Evolutionary conservation across 2,329 filamentous ascomycete species (phyloP), one percentile per base, ranked within the genome.

Genomic region (Arthroderma sp.): DNA sequence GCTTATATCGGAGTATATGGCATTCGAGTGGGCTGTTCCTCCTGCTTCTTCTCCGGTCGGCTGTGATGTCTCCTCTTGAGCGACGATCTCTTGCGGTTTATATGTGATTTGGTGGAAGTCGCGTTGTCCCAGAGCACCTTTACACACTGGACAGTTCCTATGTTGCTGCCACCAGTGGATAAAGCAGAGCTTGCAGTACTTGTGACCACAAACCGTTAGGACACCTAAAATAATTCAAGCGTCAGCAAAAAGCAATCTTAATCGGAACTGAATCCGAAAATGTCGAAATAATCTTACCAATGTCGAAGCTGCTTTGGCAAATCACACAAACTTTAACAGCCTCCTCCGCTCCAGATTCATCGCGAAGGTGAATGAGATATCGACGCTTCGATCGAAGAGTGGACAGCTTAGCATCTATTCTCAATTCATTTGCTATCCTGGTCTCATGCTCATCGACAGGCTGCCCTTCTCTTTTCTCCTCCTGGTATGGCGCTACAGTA

Each of bases 181-280:
- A 53, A 96, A 81, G 61, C 91, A 96, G 29, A 85, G 83, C 55
- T 85, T 87, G 67, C 89, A 95, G 59, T 87, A 96, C 51, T 86
- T 78, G 58, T 98, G 91, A 0, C 89, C 89, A 59, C 91, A 96
- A 1, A 86, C 75, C 0, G 89, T 95, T 51, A 67, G 50, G 11
- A 67, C 62, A 28, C 64, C 64, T 66, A 31, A 8, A 37, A 39
- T 31, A 42, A 34, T 29, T 15, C 6, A 28, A 43, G 36, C 39
- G 44, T 33, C 11, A 43, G 41, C 10, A 28, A 41, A 29, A 5
- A 11, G 11, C 28, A 5, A 5, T n/a, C 10, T 37, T 27, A 36
- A 42, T 6, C 22, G 42, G 52, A 40, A 54, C 47, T 11, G 11
- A 11, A 6, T 27, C 3, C 4, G 34, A 33, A 11, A 31, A 9